These are phyloP conservation scores for Leccinum variicolor DNA, from an alignment of 768 basidiomycete genomes.

Conservation along the genomic window DNA sequence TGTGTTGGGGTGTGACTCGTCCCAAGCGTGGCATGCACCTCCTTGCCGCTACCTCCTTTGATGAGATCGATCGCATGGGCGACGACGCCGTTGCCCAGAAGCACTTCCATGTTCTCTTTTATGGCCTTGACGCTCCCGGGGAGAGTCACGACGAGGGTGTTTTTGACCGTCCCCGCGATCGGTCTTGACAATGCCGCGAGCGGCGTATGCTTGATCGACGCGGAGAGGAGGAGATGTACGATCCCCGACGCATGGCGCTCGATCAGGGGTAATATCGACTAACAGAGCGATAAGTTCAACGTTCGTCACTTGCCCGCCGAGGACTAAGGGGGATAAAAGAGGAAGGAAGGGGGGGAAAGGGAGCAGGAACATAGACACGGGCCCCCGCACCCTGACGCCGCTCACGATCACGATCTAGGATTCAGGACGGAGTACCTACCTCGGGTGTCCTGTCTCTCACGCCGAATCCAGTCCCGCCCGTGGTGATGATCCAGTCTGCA, in stretches of 20 bases:
- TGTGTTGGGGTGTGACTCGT: constrained; percentile 20
- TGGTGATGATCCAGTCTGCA: constrained; percentile 77
- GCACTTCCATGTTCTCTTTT: constrained; percentile 65
- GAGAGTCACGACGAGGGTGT: constrained; percentile 72
- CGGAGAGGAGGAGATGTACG: constrained; percentile 65
- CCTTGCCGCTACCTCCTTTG: constrained; percentile 60
- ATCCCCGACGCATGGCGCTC: constrained; percentile 68
- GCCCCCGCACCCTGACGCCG: not conserved
- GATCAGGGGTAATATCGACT: constrained; percentile 64
- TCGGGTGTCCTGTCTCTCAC: constrained; percentile 80
- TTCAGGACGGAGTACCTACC: constrained; percentile 35
- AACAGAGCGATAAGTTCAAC: not conserved
- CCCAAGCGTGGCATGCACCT: constrained; percentile 52
- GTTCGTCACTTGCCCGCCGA: not conserved
- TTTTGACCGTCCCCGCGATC: constrained; percentile 67
- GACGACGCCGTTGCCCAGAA: constrained; percentile 57
- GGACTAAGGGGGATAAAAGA: not conserved
- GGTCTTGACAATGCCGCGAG: constrained; percentile 82
- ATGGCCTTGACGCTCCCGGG: constrained; percentile 88
- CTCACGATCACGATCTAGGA: not conserved
- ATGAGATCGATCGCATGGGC: constrained; percentile 73
- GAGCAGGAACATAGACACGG: not conserved
- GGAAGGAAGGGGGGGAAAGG: not conserved
- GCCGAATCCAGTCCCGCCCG: constrained; percentile 88
- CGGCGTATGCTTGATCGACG: constrained; percentile 71